Percentiles rank a stretch among this genome's conserved stretches.
Evolutionary conservation across 139 green algal species (phyloP).

Genomic region (Picocystis salinarum): DNA sequence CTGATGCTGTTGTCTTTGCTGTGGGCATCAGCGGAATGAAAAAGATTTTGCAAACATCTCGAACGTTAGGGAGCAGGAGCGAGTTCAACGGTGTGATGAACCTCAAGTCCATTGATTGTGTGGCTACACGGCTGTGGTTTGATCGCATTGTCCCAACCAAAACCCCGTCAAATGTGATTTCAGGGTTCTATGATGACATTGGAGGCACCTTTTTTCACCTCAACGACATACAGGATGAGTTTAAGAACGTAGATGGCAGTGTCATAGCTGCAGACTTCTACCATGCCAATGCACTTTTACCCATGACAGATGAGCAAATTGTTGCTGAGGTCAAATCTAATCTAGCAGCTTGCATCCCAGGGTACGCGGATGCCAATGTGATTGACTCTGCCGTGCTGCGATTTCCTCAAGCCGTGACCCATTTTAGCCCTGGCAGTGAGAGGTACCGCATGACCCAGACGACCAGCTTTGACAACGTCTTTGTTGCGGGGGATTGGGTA

Average conservation of each 20-base stretch:
- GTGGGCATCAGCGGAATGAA: slow-evolving; percentile 63
- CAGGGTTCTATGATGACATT: slow-evolving; percentile 42
- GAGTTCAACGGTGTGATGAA: slow-evolving; percentile 57
- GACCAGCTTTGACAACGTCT: slow-evolving; percentile 47
- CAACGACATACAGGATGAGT: slow-evolving; percentile 66
- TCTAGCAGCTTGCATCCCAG: slow-evolving; percentile 45
- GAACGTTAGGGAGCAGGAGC: slow-evolving; percentile 18
- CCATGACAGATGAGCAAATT: slow-evolving; percentile 50
- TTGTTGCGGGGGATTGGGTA: slow-evolving; percentile 56
- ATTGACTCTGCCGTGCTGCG: slow-evolving; percentile 45
- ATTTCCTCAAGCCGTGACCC: slow-evolving; percentile 59
- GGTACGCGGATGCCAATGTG: slow-evolving; percentile 31
- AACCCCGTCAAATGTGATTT: slow-evolving; percentile 63
- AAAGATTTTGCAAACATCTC: slow-evolving; percentile 42
- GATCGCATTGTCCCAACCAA: slow-evolving; percentile 30
- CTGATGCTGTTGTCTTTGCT: slow-evolving; percentile 67
- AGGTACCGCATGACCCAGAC: slow-evolving; percentile 33
- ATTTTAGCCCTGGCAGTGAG: slow-evolving; percentile 58
- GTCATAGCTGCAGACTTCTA: slow-evolving; percentile 79
- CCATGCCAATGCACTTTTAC: slow-evolving; percentile 46
- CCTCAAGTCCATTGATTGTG: slow-evolving; percentile 47
- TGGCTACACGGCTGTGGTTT: slow-evolving; percentile 52
- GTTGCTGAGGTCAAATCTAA: slow-evolving; percentile 39
- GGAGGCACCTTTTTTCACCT: slow-evolving; percentile 79
- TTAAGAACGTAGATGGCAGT: slow-evolving; percentile 34